Evolutionary conservation across 2,329 filamentous ascomycete species (phyloP).

Genomic region (Aspergillus japonicus): DNA sequence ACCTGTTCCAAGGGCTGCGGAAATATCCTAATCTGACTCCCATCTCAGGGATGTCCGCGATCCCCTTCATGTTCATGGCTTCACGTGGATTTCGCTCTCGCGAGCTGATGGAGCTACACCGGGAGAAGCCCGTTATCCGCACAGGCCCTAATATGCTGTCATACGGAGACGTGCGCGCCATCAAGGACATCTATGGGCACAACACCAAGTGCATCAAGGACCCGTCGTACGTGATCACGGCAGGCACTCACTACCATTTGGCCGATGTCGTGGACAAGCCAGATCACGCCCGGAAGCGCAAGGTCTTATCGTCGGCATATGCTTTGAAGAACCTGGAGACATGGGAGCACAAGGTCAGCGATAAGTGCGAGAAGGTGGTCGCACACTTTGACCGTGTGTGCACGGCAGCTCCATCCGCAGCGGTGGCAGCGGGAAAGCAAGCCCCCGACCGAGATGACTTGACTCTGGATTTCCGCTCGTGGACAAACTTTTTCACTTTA

Average conservation of each 20-base stretch:
- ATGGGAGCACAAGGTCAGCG: conserved; percentile 57
- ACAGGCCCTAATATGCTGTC: conserved; percentile 49
- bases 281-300: conserved; percentile 54
- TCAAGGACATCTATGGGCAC: conserved; percentile 55
- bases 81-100: conserved; percentile 46
- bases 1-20: conserved; percentile 39
- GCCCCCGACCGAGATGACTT: conserved; percentile 23
- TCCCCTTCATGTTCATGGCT: conserved; percentile 50
- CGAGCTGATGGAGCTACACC: conserved; percentile 47
- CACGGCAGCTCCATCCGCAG: conserved; percentile 30
- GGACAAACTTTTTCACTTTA: conserved; percentile 57
- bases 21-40: conserved; percentile 47
- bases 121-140: conserved; percentile 47
- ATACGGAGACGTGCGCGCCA: conserved; percentile 43
- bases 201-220: conserved; percentile 54
- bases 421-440: conserved; percentile 29
- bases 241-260: conserved; percentile 53
- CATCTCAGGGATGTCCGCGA: conserved; percentile 47
- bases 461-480: conserved; percentile 52
- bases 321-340: conserved; percentile 55
- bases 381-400: conserved; percentile 46
- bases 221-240: conserved; percentile 45
- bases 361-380: conserved; percentile 50
- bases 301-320: conserved; percentile 52
- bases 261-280: conserved; percentile 54